These are phyloP conservation scores for Boletus rex-veris DNA, from an alignment of 768 basidiomycete genomes.

Conservation along the genomic window DNA sequence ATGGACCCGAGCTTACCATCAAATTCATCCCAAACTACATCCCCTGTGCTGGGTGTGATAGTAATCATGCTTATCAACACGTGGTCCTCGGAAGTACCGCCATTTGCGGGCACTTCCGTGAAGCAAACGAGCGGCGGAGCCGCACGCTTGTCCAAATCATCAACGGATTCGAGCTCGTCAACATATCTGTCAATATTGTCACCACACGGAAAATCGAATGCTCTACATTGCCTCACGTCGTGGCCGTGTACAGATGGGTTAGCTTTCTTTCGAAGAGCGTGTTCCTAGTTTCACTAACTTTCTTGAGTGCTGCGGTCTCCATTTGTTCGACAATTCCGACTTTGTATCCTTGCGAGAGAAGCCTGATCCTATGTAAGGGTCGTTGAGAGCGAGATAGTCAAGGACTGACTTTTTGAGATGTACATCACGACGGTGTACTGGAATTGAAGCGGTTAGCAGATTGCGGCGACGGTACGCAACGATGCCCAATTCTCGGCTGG, in stretches of 20 bases:
- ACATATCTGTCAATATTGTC: constrained; percentile 58
- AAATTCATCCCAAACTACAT: constrained; percentile 92
- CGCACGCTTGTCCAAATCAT: constrained; percentile 52
- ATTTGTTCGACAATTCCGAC: constrained; percentile 81
- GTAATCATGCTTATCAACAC: constrained; percentile 69
- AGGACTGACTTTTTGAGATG: constrained; percentile 67
- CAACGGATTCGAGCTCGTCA: constrained; percentile 69
- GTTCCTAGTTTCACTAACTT: constrained; percentile 70
- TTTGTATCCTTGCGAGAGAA: constrained; percentile 75
- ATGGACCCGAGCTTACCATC: constrained; percentile 46
- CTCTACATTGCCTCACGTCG: constrained; percentile 57
- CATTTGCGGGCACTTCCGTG: constrained; percentile 43
- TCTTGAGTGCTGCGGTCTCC: constrained; percentile 89
- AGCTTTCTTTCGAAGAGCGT: constrained; percentile 71
- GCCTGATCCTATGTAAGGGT: constrained; percentile 35
- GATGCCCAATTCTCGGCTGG: constrained; percentile 75
- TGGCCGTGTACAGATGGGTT: constrained; percentile 78
- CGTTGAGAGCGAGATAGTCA: not conserved
- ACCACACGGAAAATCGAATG: not conserved
- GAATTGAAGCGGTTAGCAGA: constrained; percentile 72
- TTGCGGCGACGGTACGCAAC: constrained; percentile 69
- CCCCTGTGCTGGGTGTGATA: constrained; percentile 85
- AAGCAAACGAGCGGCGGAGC: constrained; percentile 74
- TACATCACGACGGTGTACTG: constrained; percentile 60
- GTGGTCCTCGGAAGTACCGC: constrained; percentile 22